Conservation (phyloP, 106 monocot species). For the Phalaenopsis aphrodite region DNA sequence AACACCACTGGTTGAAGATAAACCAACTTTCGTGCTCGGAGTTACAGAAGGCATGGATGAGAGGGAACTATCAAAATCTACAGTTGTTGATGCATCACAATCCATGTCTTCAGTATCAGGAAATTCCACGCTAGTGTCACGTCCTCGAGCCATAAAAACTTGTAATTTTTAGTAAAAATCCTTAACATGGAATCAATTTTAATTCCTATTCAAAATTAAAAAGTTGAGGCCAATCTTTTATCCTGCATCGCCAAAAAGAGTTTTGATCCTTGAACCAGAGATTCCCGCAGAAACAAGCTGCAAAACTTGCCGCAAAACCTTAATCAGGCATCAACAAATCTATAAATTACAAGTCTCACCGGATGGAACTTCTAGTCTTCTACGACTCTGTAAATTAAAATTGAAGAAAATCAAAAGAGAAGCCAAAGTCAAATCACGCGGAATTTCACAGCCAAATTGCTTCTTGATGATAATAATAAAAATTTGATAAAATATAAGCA, state of each 20-base stretch:
- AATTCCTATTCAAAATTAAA: background rate
- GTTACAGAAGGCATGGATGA: slow-evolving; percentile 11
- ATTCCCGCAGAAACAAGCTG: background rate
- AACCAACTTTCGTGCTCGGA: slow-evolving; percentile 14
- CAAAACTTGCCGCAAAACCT: background rate
- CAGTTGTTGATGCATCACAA: slow-evolving; percentile 10
- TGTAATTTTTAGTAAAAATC: background rate
- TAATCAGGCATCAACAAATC: background rate
- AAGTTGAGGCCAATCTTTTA: background rate
- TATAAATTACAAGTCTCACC: background rate
- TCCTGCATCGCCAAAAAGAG: background rate
- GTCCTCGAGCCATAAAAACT: background rate
- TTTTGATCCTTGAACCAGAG: background rate
- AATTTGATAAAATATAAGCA: too few species aligned
- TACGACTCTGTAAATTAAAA: background rate
- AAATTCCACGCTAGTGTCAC: slow-evolving; percentile 3
- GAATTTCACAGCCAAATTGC: too few species aligned
- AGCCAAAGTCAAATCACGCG: too few species aligned
- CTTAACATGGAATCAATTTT: background rate
- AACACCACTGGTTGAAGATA: slow-evolving; percentile 28
- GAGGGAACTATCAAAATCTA: background rate
- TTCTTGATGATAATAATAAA: too few species aligned
- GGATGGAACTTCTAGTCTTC: background rate
- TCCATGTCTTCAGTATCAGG: slow-evolving; percentile 14
- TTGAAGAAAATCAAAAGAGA: too few species aligned